phyloP scores from a whole-genome alignment of 331 rosid species.

The Dryas integrifolia region DNA sequence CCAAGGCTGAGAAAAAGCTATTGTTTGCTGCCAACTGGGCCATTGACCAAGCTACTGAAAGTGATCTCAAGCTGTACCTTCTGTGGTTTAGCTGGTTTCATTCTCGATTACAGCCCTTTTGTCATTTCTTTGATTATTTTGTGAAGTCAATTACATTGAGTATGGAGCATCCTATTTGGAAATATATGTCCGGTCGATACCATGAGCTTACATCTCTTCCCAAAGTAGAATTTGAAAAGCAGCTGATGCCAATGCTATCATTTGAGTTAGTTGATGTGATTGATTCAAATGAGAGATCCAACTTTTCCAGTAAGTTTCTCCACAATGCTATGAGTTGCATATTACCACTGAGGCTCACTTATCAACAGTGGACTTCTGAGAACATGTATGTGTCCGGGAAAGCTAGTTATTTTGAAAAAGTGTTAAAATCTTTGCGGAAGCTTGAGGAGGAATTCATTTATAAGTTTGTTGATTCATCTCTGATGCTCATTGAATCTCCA shows the following conservation, averaged over 20 bases:
- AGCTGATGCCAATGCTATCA: constrained; percentile 58
- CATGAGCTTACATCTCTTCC: constrained; percentile 25
- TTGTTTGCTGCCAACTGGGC: constrained; percentile 82
- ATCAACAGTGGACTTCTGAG: constrained; percentile 59
- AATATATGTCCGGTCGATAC: constrained; percentile 36
- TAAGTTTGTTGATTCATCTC: constrained; percentile 43
- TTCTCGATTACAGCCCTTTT: constrained; percentile 53
- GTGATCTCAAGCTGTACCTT: constrained; percentile 63
- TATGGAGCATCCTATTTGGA: constrained; percentile 70
- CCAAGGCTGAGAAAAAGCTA: constrained; percentile 46
- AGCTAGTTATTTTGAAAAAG: constrained; percentile 26
- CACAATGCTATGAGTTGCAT: constrained; percentile 53
- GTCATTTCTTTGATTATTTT: constrained; percentile 45
- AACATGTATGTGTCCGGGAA: constrained; percentile 23
- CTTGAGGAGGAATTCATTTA: constrained; percentile 64
- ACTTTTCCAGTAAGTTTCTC: constrained; percentile 21
- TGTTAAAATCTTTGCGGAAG: constrained; percentile 47
- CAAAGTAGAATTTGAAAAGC: constrained; percentile 39
- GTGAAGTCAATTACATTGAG: constrained; percentile 37
- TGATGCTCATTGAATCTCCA: constrained; percentile 48
- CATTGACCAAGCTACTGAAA: constrained; percentile 68
- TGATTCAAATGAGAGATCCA: constrained; percentile 21
- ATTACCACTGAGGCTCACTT: constrained; percentile 48
- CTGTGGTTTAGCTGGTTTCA: constrained; percentile 59
- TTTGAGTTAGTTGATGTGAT: constrained; percentile 45